These are phyloP conservation scores for Globisporangium spiculum DNA, from an alignment of 352 stramenopile species.

Conservation along the genomic window DNA sequence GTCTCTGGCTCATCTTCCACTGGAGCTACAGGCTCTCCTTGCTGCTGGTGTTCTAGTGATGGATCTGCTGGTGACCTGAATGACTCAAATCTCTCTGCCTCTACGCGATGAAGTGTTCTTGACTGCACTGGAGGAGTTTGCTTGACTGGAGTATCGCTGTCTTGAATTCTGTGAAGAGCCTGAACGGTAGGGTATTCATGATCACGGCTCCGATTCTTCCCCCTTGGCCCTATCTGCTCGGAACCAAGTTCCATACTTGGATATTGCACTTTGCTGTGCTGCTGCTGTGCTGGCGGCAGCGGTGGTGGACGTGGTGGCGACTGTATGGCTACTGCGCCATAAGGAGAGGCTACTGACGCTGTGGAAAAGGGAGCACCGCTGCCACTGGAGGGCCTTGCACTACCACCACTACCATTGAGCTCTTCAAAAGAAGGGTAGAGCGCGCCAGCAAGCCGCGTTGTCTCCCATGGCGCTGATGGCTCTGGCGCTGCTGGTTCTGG, in stretches of 20 bases:
- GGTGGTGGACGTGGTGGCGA: not conserved
- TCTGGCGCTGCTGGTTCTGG: not conserved
- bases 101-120: not conserved
- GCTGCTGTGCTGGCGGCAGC: conserved; percentile 1
- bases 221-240: not conserved
- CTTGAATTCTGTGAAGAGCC: not conserved
- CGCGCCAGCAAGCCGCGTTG: not conserved
- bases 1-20: not conserved
- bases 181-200: not conserved
- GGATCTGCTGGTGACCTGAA: not conserved
- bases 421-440: conserved; percentile 5
- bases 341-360: not conserved
- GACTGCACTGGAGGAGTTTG: not conserved
- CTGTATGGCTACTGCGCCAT: not conserved
- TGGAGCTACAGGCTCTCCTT: not conserved
- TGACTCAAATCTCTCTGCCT: not conserved
- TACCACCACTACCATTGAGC: not conserved
- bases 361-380: not conserved
- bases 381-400: not conserved
- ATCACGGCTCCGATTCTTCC: not conserved
- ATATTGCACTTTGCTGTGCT: not conserved
- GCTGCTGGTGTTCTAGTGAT: not conserved
- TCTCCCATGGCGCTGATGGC: not conserved
- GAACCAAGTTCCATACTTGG: not conserved
- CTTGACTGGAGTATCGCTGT: not conserved